These are phyloP conservation scores for Pontederia crassipes DNA, from an alignment of 176 grass and related monocot species.

Conservation along the genomic window DNA sequence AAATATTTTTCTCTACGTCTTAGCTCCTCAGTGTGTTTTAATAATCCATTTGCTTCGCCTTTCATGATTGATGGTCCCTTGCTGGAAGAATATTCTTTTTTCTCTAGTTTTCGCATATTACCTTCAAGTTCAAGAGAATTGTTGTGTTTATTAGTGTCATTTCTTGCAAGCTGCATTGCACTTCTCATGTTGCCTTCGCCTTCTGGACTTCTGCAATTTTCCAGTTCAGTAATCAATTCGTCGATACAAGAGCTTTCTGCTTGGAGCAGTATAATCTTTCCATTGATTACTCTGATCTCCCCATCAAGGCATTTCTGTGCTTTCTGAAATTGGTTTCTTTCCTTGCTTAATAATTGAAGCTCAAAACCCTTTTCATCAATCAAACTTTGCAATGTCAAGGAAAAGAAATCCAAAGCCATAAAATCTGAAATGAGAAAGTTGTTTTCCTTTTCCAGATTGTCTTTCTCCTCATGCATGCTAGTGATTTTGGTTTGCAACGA, in stretches of 20 bases:
- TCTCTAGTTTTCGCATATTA: conserved; percentile 11
- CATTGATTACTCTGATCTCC: conserved; percentile 48
- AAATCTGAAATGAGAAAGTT: conserved; percentile 39
- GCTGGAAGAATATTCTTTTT: background rate
- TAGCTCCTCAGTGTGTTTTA: conserved; percentile 34
- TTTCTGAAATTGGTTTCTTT: conserved; percentile 25
- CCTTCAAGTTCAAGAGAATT: background rate
- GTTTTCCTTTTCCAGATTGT: conserved; percentile 38
- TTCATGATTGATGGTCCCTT: conserved; percentile 23
- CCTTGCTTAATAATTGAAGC: conserved; percentile 28
- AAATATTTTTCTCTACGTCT: conserved; percentile 34
- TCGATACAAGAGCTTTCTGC: conserved; percentile 54
- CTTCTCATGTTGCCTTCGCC: conserved; percentile 21
- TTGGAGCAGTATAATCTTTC: conserved; percentile 46
- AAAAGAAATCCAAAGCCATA: conserved; percentile 44
- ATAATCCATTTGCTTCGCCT: conserved; percentile 34
- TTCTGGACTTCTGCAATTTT: background rate
- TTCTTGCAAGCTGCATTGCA: conserved; percentile 32
- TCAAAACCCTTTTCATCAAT: conserved; percentile 48
- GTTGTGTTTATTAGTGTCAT: conserved; percentile 33
- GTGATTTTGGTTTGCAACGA: conserved; percentile 52
- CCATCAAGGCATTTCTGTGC: conserved; percentile 37
- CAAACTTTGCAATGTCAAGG: conserved; percentile 49
- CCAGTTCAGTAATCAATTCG: conserved; percentile 11
- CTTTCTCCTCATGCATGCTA: conserved; percentile 51